Percentiles rank a stretch among this genome's conserved stretches.
Conservation (phyloP, 345 rosid species). For the Hibiscus trionum region DNA sequence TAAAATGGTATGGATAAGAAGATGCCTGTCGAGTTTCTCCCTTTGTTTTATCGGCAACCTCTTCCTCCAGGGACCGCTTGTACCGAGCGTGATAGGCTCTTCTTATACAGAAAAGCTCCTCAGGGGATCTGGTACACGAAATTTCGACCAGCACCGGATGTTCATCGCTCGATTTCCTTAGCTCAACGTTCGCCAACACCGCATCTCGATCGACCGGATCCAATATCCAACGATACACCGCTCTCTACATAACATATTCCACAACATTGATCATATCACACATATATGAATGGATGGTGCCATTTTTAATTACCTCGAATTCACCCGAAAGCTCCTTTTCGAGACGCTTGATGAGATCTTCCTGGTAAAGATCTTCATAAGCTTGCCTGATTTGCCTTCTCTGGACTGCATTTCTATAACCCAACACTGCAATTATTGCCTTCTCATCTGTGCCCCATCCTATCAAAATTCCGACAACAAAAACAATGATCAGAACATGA, state of each 20-base stretch:
- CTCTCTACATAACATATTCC: conserved; percentile 25
- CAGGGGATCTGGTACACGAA: conserved; percentile 39
- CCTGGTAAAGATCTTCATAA: conserved; percentile 6
- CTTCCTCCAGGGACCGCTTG: conserved; percentile 65
- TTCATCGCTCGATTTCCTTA: conserved; percentile 26
- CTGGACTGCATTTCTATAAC: conserved; percentile 3
- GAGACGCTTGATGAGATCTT: conserved; percentile 38
- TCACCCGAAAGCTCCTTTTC: conserved; percentile 40
- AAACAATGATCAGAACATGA: background rate
- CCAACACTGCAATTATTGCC: conserved; percentile 2
- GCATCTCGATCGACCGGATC: conserved; percentile 66
- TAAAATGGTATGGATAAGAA: background rate
- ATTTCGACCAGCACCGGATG: conserved; percentile 46
- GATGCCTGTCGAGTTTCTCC: conserved; percentile 51
- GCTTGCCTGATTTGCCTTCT: conserved; percentile 10
- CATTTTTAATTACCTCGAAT: conserved; percentile 22
- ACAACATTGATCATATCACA: background rate
- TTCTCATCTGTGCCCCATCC: conserved; percentile 1
- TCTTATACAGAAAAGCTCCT: conserved; percentile 51
- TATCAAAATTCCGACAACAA: background rate
- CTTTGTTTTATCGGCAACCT: conserved; percentile 45
- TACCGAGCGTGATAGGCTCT: conserved; percentile 53
- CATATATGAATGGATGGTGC: background rate
- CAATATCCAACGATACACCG: conserved; percentile 46
- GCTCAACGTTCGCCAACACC: conserved; percentile 40